Conservation (phyloP, 23 red algal species). For the Agarophyton chilense region DNA sequence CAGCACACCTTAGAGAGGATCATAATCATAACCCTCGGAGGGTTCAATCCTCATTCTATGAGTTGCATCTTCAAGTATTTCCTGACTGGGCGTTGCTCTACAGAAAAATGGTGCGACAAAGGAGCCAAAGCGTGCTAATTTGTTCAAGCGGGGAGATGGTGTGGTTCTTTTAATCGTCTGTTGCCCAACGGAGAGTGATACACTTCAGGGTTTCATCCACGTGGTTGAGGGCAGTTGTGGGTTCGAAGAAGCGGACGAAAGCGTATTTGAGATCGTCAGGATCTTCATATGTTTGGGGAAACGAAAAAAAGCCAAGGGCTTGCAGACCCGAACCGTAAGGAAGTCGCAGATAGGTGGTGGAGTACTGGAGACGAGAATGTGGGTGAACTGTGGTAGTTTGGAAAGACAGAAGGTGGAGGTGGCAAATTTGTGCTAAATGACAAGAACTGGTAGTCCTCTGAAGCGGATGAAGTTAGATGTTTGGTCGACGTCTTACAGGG, state of each 20-base stretch:
- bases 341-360: background rate
- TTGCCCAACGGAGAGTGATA: too few species aligned
- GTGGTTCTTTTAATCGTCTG: too few species aligned
- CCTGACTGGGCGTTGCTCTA: too few species aligned
- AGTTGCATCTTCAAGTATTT: too few species aligned
- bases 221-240: too few species aligned
- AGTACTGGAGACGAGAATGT: background rate
- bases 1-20: too few species aligned
- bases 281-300: background rate
- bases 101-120: background rate
- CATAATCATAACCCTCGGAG: too few species aligned
- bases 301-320: background rate
- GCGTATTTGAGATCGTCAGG: background rate
- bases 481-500: too few species aligned
- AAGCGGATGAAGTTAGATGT: too few species aligned
- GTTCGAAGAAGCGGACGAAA: conserved; percentile 26
- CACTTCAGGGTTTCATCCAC: too few species aligned
- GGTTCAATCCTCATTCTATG: too few species aligned
- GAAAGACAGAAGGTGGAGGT: conserved; percentile 1
- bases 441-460: background rate
- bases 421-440: background rate
- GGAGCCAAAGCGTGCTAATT: too few species aligned
- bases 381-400: background rate
- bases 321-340: background rate
- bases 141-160: background rate